A percentile compares a stretch with the other conserved stretches of the same genome.
Evolutionary conservation across 2,329 filamentous ascomycete species (phyloP).

Genomic region (Dactylellina parvicollis): DNA sequence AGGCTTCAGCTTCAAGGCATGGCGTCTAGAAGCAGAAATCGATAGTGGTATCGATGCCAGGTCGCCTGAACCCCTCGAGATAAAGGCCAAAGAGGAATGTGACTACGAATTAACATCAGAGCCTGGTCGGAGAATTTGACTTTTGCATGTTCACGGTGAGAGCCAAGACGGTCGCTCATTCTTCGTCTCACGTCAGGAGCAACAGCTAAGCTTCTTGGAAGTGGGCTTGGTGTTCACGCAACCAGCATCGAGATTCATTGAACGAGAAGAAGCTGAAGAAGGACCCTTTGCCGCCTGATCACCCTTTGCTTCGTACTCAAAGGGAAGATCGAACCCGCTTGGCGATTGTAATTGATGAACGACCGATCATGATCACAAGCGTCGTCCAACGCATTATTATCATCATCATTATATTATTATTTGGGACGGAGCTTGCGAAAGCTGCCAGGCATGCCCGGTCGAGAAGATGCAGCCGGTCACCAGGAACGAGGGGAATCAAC

Average conservation of each 20-base stretch:
- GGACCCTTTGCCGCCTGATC: conserved; percentile 7
- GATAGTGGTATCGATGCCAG: not conserved
- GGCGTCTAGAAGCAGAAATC: not conserved
- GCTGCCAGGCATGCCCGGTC: not conserved
- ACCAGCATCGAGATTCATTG: conserved; percentile 7
- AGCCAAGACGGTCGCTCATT: conserved; percentile 40
- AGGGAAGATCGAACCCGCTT: conserved; percentile 2
- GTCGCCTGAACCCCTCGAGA: not conserved
- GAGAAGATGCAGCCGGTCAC: conserved; percentile 11
- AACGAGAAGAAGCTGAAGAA: not conserved
- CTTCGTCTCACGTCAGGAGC: conserved; percentile 13
- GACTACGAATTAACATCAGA: not conserved
- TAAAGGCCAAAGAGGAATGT: conserved; percentile 10
- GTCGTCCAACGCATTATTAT: too few species aligned
- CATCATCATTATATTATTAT: too few species aligned
- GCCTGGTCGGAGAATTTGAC: conserved; percentile 39
- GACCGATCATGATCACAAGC: not conserved
- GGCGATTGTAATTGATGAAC: conserved; percentile 13
- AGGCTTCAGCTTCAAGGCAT: not conserved
- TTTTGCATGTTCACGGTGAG: conserved; percentile 13
- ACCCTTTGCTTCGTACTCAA: not conserved
- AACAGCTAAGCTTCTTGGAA: conserved; percentile 47
- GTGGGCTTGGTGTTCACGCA: conserved; percentile 5
- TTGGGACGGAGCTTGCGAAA: too few species aligned
- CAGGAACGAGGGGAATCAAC: conserved; percentile 15